These are phyloP conservation scores for Emergomyces orientalis DNA, from an alignment of 2,329 filamentous ascomycete genomes.

Conservation along the genomic window DNA sequence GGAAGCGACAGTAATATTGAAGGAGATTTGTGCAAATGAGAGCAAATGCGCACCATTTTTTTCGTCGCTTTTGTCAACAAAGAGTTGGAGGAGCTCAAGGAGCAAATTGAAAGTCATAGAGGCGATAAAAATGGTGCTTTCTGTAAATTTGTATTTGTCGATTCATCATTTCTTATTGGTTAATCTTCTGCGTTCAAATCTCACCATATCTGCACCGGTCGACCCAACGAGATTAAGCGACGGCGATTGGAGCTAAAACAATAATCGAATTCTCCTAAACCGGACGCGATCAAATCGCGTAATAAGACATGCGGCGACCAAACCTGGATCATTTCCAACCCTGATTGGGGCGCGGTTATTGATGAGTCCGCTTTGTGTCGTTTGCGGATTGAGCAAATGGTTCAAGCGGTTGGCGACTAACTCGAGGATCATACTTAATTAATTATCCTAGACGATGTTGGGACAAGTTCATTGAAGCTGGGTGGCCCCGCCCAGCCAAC, in stretches of 20 bases:
- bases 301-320: neutral
- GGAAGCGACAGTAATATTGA: neutral
- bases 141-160: neutral
- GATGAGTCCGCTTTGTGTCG: slow-evolving; percentile 2
- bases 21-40: neutral
- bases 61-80: neutral
- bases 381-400: slow-evolving; percentile 6
- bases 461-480: neutral
- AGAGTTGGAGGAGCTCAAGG: neutral
- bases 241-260: neutral
- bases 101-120: neutral
- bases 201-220: neutral
- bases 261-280: neutral
- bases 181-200: neutral
- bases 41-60: slow-evolving; percentile 1
- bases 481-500: slow-evolving; percentile 16
- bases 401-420: neutral
- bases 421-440: neutral
- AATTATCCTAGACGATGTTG: neutral
- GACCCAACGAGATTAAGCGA: neutral
- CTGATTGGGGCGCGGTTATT: neutral
- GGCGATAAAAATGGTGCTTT: neutral
- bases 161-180: neutral
- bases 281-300: neutral
- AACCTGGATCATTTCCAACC: neutral